Conservation (phyloP, 768 basidiomycete species). For the Calocera viscosa region DNA sequence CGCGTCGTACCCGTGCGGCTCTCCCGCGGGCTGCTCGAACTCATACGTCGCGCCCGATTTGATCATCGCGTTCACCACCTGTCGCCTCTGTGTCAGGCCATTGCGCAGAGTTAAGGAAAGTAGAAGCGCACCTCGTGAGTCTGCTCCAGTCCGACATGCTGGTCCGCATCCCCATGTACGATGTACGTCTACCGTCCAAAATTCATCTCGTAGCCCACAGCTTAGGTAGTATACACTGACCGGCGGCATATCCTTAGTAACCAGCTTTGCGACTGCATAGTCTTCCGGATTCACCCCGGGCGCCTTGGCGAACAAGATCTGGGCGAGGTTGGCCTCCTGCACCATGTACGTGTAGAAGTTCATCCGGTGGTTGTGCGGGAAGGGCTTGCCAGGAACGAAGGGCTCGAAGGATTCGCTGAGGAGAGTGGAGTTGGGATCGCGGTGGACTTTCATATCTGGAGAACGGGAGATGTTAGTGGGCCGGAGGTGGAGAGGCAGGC, state of each 20-base stretch:
- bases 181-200: neutral
- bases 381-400: neutral
- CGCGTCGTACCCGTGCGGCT: constrained; percentile 6
- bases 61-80: constrained; percentile 1
- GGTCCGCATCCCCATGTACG: neutral
- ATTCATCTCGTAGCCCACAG: neutral
- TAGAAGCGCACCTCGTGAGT: neutral
- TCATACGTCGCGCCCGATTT: neutral
- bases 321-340: neutral
- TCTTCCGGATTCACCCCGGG: neutral
- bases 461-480: neutral
- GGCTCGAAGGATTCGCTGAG: neutral
- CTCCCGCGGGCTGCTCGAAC: neutral
- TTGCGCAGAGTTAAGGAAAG: neutral
- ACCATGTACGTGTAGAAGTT: constrained; percentile 9
- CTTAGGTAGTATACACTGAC: neutral
- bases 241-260: neutral
- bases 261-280: neutral
- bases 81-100: no score
- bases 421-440: neutral
- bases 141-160: neutral
- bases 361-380: neutral
- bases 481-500: neutral
- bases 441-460: constrained; percentile 1
- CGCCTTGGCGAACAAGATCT: constrained; percentile 2